Percentiles rank a stretch among this genome's conserved stretches.
phyloP scores from a whole-genome alignment of 2,329 filamentous ascomycete species.

The Ophiostoma fasciatum region DNA sequence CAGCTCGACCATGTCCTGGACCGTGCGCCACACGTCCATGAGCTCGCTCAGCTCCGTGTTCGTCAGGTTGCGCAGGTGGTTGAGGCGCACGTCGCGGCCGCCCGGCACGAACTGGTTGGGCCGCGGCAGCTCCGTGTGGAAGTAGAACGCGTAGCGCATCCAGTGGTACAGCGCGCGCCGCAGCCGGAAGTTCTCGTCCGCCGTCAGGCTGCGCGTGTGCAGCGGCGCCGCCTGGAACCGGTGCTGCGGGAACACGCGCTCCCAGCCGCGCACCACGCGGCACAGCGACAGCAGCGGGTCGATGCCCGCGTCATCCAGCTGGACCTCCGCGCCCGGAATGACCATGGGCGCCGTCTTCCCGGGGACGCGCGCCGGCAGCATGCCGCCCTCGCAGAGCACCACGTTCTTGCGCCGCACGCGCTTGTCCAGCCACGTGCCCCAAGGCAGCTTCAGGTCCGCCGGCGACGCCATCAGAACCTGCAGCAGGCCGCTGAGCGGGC shows the following conservation, averaged over 20 bases:
- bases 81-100: conserved; percentile 23
- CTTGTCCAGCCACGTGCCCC: conserved; percentile 24
- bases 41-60: conserved; percentile 30
- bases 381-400: conserved; percentile 11
- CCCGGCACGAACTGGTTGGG: conserved; percentile 10
- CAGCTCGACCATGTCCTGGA: conserved; percentile 28
- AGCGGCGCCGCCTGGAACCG: conserved; percentile 28
- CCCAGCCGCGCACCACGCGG: conserved; percentile 24
- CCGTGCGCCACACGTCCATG: conserved; percentile 28
- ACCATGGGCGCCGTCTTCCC: not conserved
- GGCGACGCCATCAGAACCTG: conserved; percentile 29
- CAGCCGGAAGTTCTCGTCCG: conserved; percentile 29
- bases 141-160: conserved; percentile 39
- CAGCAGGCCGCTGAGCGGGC: conserved; percentile 30
- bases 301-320: conserved; percentile 15
- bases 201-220: conserved; percentile 26
- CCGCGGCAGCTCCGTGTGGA: conserved; percentile 28
- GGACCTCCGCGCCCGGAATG: conserved; percentile 5
- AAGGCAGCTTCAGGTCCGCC: conserved; percentile 19
- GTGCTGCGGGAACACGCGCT: conserved; percentile 21
- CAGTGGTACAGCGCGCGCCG: conserved; percentile 36
- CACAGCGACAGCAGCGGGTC: conserved; percentile 18
- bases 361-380: conserved; percentile 3
- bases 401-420: conserved; percentile 22
- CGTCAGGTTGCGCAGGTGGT: conserved; percentile 28